Percentiles rank a stretch among this genome's conserved stretches.
These are phyloP conservation scores for Pseudoneurospora amorphoporcata DNA, from an alignment of 495 filamentous ascomycete genomes.

Conservation along the genomic window DNA sequence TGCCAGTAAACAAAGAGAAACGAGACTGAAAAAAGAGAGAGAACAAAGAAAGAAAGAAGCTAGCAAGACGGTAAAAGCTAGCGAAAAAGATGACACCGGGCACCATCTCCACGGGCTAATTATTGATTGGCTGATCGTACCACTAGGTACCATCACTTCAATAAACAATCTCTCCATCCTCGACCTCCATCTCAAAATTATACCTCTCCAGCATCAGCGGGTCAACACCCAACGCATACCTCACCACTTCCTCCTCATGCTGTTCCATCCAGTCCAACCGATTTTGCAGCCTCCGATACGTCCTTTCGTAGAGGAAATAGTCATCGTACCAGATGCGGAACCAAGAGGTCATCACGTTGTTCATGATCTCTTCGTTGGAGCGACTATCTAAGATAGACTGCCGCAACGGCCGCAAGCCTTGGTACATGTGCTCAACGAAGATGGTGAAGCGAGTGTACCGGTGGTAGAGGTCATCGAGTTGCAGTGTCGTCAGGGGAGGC, in stretches of 20 bases:
- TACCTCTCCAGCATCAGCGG: neutral
- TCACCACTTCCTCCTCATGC: neutral
- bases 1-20: neutral
- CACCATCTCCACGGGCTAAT: neutral
- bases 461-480: neutral
- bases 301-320: neutral
- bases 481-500: too few relatives aligned
- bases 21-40: neutral
- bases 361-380: neutral
- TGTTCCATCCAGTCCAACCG: neutral
- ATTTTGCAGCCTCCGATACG: neutral
- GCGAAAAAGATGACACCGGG: neutral
- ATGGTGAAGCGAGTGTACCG: neutral
- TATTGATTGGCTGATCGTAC: neutral
- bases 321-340: neutral
- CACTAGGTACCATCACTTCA: neutral
- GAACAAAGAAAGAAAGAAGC: neutral
- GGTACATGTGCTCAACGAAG: neutral
- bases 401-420: neutral
- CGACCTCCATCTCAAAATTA: neutral
- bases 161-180: neutral
- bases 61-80: neutral
- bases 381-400: neutral
- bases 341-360: neutral
- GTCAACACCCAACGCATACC: neutral